These are phyloP conservation scores for Penicillium italicum DNA, from an alignment of 2,329 filamentous ascomycete species.

Conservation along the genomic window DNA sequence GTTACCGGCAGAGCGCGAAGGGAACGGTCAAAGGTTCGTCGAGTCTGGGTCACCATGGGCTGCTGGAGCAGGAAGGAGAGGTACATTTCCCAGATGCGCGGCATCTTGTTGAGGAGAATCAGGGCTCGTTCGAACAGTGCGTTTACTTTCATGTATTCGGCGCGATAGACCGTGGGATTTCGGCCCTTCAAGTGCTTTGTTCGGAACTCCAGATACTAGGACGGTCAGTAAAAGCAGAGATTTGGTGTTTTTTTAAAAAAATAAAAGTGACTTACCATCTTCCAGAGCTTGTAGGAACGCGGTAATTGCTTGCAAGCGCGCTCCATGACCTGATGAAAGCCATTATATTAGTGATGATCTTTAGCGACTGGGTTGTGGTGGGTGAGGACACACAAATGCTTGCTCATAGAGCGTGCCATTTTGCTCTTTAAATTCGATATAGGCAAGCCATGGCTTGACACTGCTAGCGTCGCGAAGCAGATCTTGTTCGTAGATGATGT, in stretches of 20 bases:
- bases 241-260: neutral
- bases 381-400: slow-evolving; percentile 56
- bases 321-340: slow-evolving; percentile 63
- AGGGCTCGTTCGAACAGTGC: slow-evolving; percentile 88
- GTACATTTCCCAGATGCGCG: slow-evolving; percentile 97
- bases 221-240: slow-evolving; percentile 18
- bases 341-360: slow-evolving; percentile 7
- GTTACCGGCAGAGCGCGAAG: slow-evolving; percentile 87
- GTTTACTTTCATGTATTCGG: slow-evolving; percentile 91
- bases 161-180: slow-evolving; percentile 73
- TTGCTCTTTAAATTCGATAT: slow-evolving; percentile 84
- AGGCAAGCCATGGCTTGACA: slow-evolving; percentile 91
- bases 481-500: slow-evolving; percentile 95
- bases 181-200: slow-evolving; percentile 75
- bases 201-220: slow-evolving; percentile 78
- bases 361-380: neutral
- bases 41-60: slow-evolving; percentile 81
- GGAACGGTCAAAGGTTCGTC: slow-evolving; percentile 86
- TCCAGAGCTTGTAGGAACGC: slow-evolving; percentile 97
- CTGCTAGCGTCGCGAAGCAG: slow-evolving; percentile 79
- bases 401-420: slow-evolving; percentile 84
- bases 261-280: slow-evolving; percentile 62
- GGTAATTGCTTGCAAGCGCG: slow-evolving; percentile 85
- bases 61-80: slow-evolving; percentile 85
- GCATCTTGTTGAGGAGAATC: slow-evolving; percentile 97